phyloP scores from a whole-genome alignment of 805 yeast species.

The Myxozyma lipomycoides region DNA sequence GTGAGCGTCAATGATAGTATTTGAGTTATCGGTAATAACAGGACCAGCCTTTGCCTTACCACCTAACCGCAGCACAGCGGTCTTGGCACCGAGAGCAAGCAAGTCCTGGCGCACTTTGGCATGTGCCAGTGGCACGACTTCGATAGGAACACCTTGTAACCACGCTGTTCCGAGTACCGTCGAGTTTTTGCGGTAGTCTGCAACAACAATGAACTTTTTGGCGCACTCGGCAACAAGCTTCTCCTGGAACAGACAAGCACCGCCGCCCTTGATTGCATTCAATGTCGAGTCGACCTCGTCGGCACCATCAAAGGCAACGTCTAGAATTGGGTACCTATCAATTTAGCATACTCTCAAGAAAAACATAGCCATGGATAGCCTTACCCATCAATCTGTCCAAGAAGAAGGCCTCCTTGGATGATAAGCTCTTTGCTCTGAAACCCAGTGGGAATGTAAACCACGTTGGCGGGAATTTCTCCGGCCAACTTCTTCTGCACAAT shows the following conservation, averaged over 20 bases:
- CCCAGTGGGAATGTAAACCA: constrained; percentile 91
- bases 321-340: constrained; percentile 54
- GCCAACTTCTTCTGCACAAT: constrained; percentile 58
- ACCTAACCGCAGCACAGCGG: constrained; percentile 72
- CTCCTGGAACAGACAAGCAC: constrained; percentile 96
- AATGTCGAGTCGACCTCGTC: constrained; percentile 84
- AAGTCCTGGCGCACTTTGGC: constrained; percentile 69
- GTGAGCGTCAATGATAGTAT: constrained; percentile 87
- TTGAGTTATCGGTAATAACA: constrained; percentile 90
- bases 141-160: constrained; percentile 92
- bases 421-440: constrained; percentile 89
- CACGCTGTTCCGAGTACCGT: constrained; percentile 70
- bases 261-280: constrained; percentile 96
- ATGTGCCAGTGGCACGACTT: constrained; percentile 85
- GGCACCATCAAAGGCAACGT: constrained; percentile 97
- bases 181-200: constrained; percentile 84
- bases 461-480: constrained; percentile 39
- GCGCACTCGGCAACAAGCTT: constrained; percentile 85
- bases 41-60: constrained; percentile 95
- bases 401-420: constrained; percentile 67
- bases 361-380: constrained; percentile 14
- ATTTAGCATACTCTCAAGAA: neutral
- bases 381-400: constrained; percentile 80
- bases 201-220: constrained; percentile 74
- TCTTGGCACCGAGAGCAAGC: constrained; percentile 56